Conservation (phyloP, 352 stramenopile species). For the Phytopythium oedochilum region DNA sequence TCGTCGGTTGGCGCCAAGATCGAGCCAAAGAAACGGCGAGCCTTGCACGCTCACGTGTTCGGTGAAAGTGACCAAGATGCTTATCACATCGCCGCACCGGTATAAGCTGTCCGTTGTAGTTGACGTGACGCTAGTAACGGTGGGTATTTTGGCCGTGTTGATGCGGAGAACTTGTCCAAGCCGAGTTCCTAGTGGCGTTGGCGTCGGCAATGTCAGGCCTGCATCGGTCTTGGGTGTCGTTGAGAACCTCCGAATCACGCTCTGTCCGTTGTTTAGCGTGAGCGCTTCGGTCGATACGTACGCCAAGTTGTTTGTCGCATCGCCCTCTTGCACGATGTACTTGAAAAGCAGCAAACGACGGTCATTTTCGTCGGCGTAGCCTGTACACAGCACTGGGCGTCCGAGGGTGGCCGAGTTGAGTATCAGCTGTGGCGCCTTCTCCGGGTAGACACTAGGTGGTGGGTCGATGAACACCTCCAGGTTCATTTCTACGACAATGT, state of each 20-base stretch:
- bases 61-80: slow-evolving; percentile 57
- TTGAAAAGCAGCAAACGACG: slow-evolving; percentile 60
- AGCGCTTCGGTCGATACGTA: slow-evolving; percentile 54
- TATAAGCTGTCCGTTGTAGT: slow-evolving; percentile 43
- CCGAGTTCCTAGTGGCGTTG: slow-evolving; percentile 30
- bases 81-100: slow-evolving; percentile 58
- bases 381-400: slow-evolving; percentile 46
- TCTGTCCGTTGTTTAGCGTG: slow-evolving; percentile 74
- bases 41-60: slow-evolving; percentile 68
- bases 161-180: slow-evolving; percentile 44
- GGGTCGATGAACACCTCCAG: slow-evolving; percentile 74
- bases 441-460: slow-evolving; percentile 55
- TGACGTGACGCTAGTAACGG: slow-evolving; percentile 50
- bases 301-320: slow-evolving; percentile 43
- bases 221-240: slow-evolving; percentile 72
- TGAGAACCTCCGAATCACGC: slow-evolving; percentile 75
- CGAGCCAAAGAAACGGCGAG: slow-evolving; percentile 57
- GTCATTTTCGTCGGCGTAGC: slow-evolving; percentile 45
- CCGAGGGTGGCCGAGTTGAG: slow-evolving; percentile 49
- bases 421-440: slow-evolving; percentile 67
- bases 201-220: slow-evolving; percentile 49
- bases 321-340: slow-evolving; percentile 60
- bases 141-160: slow-evolving; percentile 51
- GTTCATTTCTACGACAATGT: slow-evolving; percentile 77
- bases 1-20: slow-evolving; percentile 41